Evolutionary conservation across 306 rosid species (phyloP).

Genomic region (Neltuma alba): DNA sequence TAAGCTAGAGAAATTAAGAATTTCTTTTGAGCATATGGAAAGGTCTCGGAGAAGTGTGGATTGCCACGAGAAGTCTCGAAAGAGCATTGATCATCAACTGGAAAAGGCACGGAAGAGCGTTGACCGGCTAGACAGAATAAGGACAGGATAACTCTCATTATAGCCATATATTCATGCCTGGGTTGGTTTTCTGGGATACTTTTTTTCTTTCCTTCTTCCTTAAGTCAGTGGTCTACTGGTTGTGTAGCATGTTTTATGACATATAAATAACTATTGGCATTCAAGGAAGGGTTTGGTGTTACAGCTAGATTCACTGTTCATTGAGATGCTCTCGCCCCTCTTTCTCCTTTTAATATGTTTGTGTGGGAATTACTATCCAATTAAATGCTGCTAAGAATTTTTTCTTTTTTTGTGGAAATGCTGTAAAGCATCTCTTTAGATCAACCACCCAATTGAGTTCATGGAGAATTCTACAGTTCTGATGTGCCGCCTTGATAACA

Average conservation of each 20-base stretch:
- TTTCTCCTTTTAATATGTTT: background rate
- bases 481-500: background rate
- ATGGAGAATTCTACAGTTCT: background rate
- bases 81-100: slow-evolving; percentile 71
- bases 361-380: slow-evolving; percentile 13
- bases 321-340: slow-evolving; percentile 1
- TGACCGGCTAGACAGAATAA: slow-evolving; percentile 79
- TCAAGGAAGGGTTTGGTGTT: slow-evolving; percentile 47
- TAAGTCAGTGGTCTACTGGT: slow-evolving; percentile 46
- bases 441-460: background rate
- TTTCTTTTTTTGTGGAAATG: no score
- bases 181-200: slow-evolving; percentile 47
- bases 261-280: slow-evolving; percentile 48
- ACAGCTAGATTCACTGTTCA: slow-evolving; percentile 26
- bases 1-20: slow-evolving; percentile 63
- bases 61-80: slow-evolving; percentile 77
- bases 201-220: slow-evolving; percentile 11
- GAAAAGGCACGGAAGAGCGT: slow-evolving; percentile 84
- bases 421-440: slow-evolving; percentile 7
- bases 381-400: background rate
- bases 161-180: slow-evolving; percentile 41
- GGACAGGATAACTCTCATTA: slow-evolving; percentile 53
- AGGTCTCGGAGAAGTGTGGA: slow-evolving; percentile 85
- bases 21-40: slow-evolving; percentile 69
- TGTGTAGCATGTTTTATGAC: slow-evolving; percentile 54